A percentile compares a stretch with the other conserved stretches of the same genome.
phyloP scores from a whole-genome alignment of 352 stramenopile species.

The Globisporangium recalcitrans region DNA sequence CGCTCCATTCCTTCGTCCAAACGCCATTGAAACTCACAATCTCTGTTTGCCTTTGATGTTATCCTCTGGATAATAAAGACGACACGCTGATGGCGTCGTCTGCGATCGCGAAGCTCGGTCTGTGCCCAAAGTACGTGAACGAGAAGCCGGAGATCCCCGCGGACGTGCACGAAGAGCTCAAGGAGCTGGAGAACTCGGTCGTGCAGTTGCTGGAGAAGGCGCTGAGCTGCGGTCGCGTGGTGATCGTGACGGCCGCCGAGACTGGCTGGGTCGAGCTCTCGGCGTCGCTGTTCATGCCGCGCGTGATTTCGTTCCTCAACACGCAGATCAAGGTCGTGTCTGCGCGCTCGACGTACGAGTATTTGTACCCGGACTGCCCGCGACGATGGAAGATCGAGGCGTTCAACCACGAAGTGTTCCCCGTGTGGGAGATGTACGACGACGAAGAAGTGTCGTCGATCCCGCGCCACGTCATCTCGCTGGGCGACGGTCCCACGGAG shows the following conservation, averaged over 20 bases:
- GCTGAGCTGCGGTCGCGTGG: constrained; percentile 65
- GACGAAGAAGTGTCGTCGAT: constrained; percentile 36
- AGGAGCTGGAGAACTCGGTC: constrained; percentile 71
- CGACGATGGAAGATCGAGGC: constrained; percentile 87
- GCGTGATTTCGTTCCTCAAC: constrained; percentile 69
- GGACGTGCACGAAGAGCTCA: constrained; percentile 69
- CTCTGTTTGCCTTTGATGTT: not conserved
- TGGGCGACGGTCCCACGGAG: constrained; percentile 80
- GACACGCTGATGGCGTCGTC: constrained; percentile 81
- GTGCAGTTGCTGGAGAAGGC: constrained; percentile 69
- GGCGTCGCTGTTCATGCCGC: constrained; percentile 84
- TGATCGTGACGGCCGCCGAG: constrained; percentile 89
- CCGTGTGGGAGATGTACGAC: constrained; percentile 66
- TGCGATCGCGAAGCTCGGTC: constrained; percentile 67
- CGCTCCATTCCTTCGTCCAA: not conserved
- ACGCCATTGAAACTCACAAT: constrained; percentile 1
- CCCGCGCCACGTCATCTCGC: constrained; percentile 73
- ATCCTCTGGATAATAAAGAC: constrained; percentile 28
- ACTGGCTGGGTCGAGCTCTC: constrained; percentile 88
- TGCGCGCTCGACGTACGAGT: constrained; percentile 88
- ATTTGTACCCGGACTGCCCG: constrained; percentile 79
- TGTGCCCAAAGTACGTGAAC: constrained; percentile 84
- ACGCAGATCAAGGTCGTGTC: constrained; percentile 85
- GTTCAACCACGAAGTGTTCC: constrained; percentile 84
- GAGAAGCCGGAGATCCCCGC: constrained; percentile 71